phyloP scores from a whole-genome alignment of 2,329 filamentous ascomycete species.

The Penicillium sp. region DNA sequence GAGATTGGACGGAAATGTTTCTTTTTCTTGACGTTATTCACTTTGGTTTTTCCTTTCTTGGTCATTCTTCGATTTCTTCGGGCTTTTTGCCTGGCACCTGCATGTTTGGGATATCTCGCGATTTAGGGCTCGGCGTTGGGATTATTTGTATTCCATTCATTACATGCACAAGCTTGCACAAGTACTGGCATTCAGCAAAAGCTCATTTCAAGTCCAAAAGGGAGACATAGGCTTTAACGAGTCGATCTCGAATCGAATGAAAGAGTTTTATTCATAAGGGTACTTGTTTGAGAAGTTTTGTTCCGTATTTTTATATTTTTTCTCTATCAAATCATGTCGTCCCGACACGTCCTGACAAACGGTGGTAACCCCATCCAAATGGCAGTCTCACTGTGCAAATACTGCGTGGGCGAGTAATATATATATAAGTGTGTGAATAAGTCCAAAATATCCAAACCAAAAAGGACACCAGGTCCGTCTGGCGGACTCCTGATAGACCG shows the following conservation, averaged over 20 bases:
- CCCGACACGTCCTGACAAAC: not conserved
- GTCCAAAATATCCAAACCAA: slow-evolving; percentile 5
- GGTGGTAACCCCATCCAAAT: not conserved
- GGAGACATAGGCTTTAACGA: not conserved
- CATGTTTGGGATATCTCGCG: not conserved
- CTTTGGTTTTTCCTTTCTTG: not conserved
- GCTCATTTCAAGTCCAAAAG: not conserved
- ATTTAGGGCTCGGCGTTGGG: not conserved
- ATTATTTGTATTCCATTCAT: slow-evolving; percentile 1
- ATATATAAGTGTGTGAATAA: slow-evolving; percentile 5
- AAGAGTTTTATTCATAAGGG: too few species aligned
- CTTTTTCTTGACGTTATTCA: not conserved
- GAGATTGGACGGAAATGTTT: not conserved
- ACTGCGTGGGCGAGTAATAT: slow-evolving; percentile 4
- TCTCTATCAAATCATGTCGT: not conserved
- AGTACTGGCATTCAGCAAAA: not conserved
- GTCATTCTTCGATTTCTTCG: not conserved
- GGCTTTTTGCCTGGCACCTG: not conserved
- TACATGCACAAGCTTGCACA: not conserved
- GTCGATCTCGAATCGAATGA: not conserved
- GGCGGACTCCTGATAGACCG: slow-evolving; percentile 5
- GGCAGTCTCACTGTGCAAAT: not conserved
- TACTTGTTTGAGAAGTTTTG: too few species aligned
- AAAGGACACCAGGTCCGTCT: slow-evolving; percentile 6
- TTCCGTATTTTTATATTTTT: too few species aligned